Evolutionary conservation across 768 basidiomycete genomes (phyloP).

Genomic region (Dioszegia crocea): DNA sequence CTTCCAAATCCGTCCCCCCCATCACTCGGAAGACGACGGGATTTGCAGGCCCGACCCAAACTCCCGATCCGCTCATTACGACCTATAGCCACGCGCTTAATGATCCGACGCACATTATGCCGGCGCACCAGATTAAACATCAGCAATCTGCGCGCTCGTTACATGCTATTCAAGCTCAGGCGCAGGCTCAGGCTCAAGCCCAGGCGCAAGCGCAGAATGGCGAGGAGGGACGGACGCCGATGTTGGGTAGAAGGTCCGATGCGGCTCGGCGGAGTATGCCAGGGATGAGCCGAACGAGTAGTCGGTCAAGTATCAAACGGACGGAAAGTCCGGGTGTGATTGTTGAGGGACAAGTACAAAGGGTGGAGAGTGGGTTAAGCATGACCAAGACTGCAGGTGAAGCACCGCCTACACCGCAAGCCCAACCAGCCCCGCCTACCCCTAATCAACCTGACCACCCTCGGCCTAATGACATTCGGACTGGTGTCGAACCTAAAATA

Average conservation of each 20-base stretch:
- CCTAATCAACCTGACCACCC: too few species aligned
- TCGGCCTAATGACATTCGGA: neutral
- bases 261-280: constrained; percentile 5
- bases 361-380: constrained; percentile 9
- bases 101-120: constrained; percentile 26
- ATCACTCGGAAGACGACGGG: constrained; percentile 26
- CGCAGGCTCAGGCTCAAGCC: neutral
- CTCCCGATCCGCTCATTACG: constrained; percentile 25
- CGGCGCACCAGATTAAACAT: constrained; percentile 23
- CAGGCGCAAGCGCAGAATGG: neutral
- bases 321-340: neutral
- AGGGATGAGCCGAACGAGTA: constrained; percentile 6
- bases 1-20: neutral
- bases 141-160: constrained; percentile 15
- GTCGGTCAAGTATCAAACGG: neutral
- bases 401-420: neutral
- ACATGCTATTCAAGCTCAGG: neutral
- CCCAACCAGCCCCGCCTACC: neutral
- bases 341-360: neutral
- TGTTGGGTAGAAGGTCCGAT: neutral
- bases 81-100: constrained; percentile 25
- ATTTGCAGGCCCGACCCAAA: constrained; percentile 29
- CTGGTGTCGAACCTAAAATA: neutral
- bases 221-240: constrained; percentile 2
- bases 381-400: constrained; percentile 10